Evolutionary conservation across 2,329 filamentous ascomycete species (phyloP), one percentile per base, ranked within the genome.

Genomic region (Cephalotrichum gorgonifer): DNA sequence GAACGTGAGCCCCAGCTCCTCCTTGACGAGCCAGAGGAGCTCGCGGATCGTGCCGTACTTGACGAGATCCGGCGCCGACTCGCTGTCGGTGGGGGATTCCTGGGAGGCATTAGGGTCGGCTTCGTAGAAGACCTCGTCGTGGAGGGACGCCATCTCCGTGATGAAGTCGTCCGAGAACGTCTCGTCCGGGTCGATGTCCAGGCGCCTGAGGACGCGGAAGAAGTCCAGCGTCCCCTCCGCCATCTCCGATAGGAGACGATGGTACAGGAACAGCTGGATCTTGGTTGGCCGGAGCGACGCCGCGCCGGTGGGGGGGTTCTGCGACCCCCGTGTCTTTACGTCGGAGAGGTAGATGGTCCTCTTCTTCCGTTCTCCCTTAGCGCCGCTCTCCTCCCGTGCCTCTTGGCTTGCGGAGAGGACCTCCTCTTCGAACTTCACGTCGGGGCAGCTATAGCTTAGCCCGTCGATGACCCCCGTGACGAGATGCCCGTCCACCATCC

Each of bases 391-490:
- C 1, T 51, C 44, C 2, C 58, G 50, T 9, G 59, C 54, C 35
- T 64, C 62, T 47, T 48, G 47, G 12, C 39, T 48, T 31, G n/a
- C n/a, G 5, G 47, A 48, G 11, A 44, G 11, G 7, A 81, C 69
- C 48, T 79, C 73, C 27, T 78, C 70, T 60, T 93, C 86, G 9
- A 86, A 76, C 25, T 79, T 76, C 0, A 76, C 68, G 55, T 94
- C 85, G 0, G 89, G 88, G 57, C 88, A 88, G 20, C 80, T 72
- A 57, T 85, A 85, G 49, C 82, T 88, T 15, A 97, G 66, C 57
- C 90, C 82, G 60, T 98, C 93, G 54, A 98, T 94, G 45, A 97
- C 71, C 1, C 93, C 93, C 57, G 87, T 93, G 51, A 97, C 81
- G 22, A 96, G 71, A 57, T 94, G 79, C 1, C 85, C 88, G 50